Evolutionary conservation across 2,329 filamentous ascomycete species (phyloP).

Genomic region (Phyllosticta capitalensis): DNA sequence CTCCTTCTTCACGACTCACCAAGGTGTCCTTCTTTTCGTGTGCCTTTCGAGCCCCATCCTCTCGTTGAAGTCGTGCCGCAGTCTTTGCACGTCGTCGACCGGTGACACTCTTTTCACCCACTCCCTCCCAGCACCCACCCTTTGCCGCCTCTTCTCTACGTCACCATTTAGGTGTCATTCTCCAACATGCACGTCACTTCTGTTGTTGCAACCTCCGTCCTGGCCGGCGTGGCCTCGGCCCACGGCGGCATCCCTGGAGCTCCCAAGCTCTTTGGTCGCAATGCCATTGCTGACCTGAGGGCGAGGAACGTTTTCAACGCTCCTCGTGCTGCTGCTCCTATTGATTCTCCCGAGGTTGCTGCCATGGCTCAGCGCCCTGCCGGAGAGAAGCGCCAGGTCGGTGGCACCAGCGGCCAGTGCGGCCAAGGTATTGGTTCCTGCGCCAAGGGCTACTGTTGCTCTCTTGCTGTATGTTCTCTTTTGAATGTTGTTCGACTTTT

Average conservation of each 20-base stretch:
- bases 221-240: constrained; percentile 22
- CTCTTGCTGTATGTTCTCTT: constrained; percentile 20
- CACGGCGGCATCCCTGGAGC: constrained; percentile 19
- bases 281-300: constrained; percentile 25
- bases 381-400: constrained; percentile 20
- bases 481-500: not conserved
- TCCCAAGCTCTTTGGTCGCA: constrained; percentile 27
- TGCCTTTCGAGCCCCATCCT: not conserved
- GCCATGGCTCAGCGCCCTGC: not conserved
- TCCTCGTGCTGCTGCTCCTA: constrained; percentile 17
- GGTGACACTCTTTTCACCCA: not conserved
- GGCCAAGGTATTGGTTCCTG: constrained; percentile 20
- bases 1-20: not conserved
- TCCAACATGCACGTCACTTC: constrained; percentile 24
- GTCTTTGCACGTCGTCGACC: not conserved
- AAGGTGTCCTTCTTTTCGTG: not conserved
- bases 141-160: not conserved
- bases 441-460: constrained; percentile 26
- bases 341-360: constrained; percentile 12
- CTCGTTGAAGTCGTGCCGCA: not conserved
- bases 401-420: constrained; percentile 23
- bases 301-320: constrained; percentile 22
- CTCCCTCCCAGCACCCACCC: not conserved
- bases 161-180: no score
- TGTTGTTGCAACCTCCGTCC: constrained; percentile 20